These are phyloP conservation scores for Insectozyma bohioensis DNA, from an alignment of 1,139 yeast genomes.

Conservation along the genomic window DNA sequence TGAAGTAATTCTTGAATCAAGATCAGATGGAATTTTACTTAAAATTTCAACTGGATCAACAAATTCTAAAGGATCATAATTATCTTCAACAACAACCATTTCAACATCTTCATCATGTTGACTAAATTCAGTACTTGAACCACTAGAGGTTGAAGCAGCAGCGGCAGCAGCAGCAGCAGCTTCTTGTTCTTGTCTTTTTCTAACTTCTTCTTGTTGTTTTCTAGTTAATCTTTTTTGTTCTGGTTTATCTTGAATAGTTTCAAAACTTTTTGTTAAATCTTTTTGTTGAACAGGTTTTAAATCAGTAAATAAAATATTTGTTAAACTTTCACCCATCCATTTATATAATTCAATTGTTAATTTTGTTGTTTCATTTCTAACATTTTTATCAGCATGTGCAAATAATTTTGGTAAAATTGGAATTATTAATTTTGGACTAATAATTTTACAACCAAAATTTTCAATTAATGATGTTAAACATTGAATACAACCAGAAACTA, in stretches of 20 bases:
- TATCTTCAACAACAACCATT: slow-evolving; percentile 30
- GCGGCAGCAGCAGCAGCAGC: slow-evolving; percentile 18
- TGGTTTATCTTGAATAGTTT: slow-evolving; percentile 46
- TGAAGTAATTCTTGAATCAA: slow-evolving; percentile 55
- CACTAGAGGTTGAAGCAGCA: slow-evolving; percentile 10
- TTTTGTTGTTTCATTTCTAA: slow-evolving; percentile 74
- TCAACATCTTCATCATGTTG: slow-evolving; percentile 37
- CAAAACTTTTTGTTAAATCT: slow-evolving; percentile 76
- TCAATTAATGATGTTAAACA: slow-evolving; percentile 58
- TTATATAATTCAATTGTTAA: slow-evolving; percentile 70
- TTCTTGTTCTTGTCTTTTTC: slow-evolving; percentile 19
- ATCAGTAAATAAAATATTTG: slow-evolving; percentile 60
- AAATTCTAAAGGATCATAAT: slow-evolving; percentile 38
- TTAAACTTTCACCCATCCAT: slow-evolving; percentile 73
- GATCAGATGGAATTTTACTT: slow-evolving; percentile 63
- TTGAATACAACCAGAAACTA: slow-evolving; percentile 66
- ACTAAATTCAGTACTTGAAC: slow-evolving; percentile 11
- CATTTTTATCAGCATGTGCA: slow-evolving; percentile 84
- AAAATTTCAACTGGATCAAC: slow-evolving; percentile 57
- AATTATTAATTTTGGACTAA: slow-evolving; percentile 61
- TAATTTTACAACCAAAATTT: slow-evolving; percentile 69
- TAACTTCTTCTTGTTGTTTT: slow-evolving; percentile 39
- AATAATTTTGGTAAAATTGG: slow-evolving; percentile 67
- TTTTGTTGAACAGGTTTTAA: slow-evolving; percentile 92
- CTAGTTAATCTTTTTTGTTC: slow-evolving; percentile 58